Conservation (phyloP, 1,284 basidiomycete species). For the Cutaneotrichosporon sp. region DNA sequence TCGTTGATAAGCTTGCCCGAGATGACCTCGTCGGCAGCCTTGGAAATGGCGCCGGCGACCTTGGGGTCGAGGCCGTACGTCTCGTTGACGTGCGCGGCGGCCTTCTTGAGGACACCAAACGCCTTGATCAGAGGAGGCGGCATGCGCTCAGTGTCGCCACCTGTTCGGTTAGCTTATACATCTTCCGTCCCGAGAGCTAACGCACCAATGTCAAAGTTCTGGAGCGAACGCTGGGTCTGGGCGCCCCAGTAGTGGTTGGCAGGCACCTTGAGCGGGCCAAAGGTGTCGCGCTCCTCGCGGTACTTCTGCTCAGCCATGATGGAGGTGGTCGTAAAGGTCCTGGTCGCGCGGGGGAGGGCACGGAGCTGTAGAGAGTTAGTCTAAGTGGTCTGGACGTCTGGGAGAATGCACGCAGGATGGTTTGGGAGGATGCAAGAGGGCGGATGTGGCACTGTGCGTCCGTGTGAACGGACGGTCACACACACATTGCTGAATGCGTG, state of each 20-base stretch:
- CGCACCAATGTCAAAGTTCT: conserved; percentile 95
- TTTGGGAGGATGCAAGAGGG: neutral
- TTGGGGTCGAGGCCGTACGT: conserved; percentile 83
- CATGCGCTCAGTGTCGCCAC: conserved; percentile 81
- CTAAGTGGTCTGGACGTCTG: neutral
- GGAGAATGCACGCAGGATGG: neutral
- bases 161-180: conserved; percentile 17
- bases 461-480: too few species aligned
- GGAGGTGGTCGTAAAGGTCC: conserved; percentile 25
- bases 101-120: conserved; percentile 97
- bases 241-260: conserved; percentile 97
- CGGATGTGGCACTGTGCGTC: too few species aligned
- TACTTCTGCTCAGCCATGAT: conserved; percentile 43
- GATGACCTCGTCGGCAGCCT: conserved; percentile 98
- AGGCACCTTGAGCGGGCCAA: conserved; percentile 70
- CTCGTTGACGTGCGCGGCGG: conserved; percentile 87
- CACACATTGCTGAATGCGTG: too few species aligned
- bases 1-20: conserved; percentile 89
- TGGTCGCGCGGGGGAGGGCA: conserved; percentile 19
- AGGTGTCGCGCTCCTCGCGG: conserved; percentile 48
- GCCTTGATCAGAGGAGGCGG: conserved; percentile 94
- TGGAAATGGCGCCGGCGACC: conserved; percentile 80
- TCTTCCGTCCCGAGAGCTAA: neutral
- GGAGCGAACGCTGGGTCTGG: conserved; percentile 95
- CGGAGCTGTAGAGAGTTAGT: conserved; percentile 14